Conservation (phyloP, 1,284 basidiomycete species). For the Cutaneotrichosporon cutaneum region DNA sequence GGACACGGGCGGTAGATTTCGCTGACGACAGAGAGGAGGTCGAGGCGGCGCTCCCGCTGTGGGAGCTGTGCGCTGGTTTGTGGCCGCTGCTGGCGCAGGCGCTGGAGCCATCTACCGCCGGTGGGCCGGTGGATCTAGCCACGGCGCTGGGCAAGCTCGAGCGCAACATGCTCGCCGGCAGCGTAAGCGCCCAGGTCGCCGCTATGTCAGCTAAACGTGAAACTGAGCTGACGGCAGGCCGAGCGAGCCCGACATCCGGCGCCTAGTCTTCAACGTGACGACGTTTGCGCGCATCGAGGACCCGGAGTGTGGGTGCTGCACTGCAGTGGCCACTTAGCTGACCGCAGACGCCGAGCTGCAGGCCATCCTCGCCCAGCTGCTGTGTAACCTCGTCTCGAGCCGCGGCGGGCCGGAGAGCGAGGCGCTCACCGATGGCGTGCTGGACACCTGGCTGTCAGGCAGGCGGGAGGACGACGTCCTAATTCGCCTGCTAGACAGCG, state of each 20-base stretch:
- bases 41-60: constrained; percentile 17
- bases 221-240: constrained; percentile 16
- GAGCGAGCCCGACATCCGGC: constrained; percentile 36
- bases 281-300: constrained; percentile 46
- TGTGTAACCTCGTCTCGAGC: constrained; percentile 49
- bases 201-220: constrained; percentile 33
- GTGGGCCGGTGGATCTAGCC: constrained; percentile 29
- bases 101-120: constrained; percentile 23
- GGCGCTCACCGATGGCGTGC: constrained; percentile 20
- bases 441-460: constrained; percentile 39
- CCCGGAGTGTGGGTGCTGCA: constrained; percentile 29
- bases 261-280: constrained; percentile 42
- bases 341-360: constrained; percentile 41
- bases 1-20: background rate
- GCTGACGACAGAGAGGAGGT: constrained; percentile 25
- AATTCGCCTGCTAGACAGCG: constrained; percentile 68
- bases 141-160: constrained; percentile 41
- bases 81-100: constrained; percentile 16
- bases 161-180: constrained; percentile 45
- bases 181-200: constrained; percentile 28
- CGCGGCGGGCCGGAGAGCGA: constrained; percentile 23
- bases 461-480: constrained; percentile 58
- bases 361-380: constrained; percentile 38
- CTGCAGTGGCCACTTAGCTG: background rate
- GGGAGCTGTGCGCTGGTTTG: constrained; percentile 3